Conservation (phyloP, 257 asterid species). For the Echites panduratus region DNA sequence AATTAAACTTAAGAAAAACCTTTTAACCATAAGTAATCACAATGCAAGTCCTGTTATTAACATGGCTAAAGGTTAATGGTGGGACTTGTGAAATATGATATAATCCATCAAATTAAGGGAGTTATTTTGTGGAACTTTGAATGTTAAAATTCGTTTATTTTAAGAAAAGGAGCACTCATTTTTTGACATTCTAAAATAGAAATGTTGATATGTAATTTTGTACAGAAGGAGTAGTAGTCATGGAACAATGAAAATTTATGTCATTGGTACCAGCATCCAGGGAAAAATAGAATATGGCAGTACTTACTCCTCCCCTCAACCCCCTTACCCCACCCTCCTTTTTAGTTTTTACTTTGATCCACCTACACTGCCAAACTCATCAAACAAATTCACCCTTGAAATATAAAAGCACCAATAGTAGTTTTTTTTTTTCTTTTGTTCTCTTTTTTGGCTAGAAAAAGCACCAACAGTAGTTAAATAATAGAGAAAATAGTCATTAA, state of each 20-base stretch:
- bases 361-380: background rate
- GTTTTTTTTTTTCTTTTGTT: no score
- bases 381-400: constrained; percentile 1
- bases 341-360: background rate
- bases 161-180: background rate
- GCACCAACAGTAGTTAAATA: constrained; percentile 2
- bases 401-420: background rate
- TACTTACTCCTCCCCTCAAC: background rate
- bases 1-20: no score
- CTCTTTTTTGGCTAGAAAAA: no score
- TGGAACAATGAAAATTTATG: background rate
- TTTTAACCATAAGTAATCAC: no score
- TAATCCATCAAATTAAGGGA: background rate
- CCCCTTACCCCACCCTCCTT: background rate
- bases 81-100: background rate
- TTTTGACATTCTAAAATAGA: background rate
- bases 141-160: background rate
- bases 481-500: background rate
- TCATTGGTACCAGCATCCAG: background rate
- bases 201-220: background rate
- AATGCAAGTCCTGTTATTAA: background rate
- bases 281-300: background rate
- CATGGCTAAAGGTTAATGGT: background rate
- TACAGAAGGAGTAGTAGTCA: background rate
- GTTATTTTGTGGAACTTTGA: background rate